Evolutionary conservation across 2,329 filamentous ascomycete species (phyloP).

Genomic region (Fusarium stilboides): DNA sequence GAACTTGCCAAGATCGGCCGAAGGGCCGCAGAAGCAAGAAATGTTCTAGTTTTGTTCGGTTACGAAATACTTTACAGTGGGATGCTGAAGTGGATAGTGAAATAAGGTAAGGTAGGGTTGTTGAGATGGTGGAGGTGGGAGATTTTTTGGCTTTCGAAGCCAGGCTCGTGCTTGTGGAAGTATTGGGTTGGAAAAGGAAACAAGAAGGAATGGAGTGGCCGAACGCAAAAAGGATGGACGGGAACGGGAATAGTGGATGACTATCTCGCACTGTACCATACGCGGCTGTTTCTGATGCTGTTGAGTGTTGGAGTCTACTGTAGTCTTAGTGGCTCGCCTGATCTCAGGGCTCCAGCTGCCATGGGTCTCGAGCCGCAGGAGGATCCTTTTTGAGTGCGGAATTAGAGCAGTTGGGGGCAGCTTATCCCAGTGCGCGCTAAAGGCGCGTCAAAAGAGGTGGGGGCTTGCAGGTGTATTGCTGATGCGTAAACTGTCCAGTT

Average conservation of each 20-base stretch:
- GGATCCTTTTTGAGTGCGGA: conserved; percentile 20
- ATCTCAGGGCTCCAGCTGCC: conserved; percentile 25
- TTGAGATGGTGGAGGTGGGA: conserved; percentile 48
- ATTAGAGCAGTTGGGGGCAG: conserved; percentile 44
- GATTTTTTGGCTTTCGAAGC: conserved; percentile 49
- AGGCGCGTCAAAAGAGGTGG: conserved; percentile 40
- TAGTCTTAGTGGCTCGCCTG: conserved; percentile 35
- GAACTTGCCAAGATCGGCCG: conserved; percentile 41
- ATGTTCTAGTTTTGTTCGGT: conserved; percentile 32
- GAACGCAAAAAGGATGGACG: conserved; percentile 48
- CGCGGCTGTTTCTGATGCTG: conserved; percentile 37
- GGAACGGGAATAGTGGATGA: conserved; percentile 48
- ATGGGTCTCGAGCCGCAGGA: conserved; percentile 30
- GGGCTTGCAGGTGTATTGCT: conserved; percentile 16
- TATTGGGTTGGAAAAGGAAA: conserved; percentile 37
- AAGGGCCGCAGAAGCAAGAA: conserved; percentile 41
- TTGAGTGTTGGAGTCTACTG: conserved; percentile 41
- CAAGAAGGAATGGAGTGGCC: conserved; percentile 48
- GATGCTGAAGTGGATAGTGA: conserved; percentile 36
- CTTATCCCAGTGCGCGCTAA: conserved; percentile 44
- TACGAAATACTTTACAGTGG: conserved; percentile 38
- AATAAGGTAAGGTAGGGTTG: conserved; percentile 9
- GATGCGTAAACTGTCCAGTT: conserved; percentile 6
- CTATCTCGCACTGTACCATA: conserved; percentile 44
- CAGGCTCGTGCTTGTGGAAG: conserved; percentile 42